These are phyloP conservation scores for Fomitopsis pinicola DNA, from an alignment of 1,284 basidiomycete species.

Conservation along the genomic window DNA sequence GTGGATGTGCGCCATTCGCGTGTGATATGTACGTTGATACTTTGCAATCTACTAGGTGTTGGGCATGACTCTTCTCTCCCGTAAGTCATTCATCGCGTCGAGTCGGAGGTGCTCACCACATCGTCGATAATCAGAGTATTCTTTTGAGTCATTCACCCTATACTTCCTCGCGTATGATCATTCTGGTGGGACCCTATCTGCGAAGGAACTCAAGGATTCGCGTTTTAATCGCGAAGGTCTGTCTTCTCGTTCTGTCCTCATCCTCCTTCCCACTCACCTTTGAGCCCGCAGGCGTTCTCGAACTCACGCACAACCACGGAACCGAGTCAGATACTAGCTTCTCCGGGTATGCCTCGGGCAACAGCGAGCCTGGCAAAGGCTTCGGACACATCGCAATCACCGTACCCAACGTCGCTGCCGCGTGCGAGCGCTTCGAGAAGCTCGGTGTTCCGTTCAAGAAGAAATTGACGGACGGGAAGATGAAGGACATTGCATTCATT, in stretches of 20 bases:
- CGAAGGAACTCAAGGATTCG: slow-evolving; percentile 26
- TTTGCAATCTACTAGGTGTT: slow-evolving; percentile 42
- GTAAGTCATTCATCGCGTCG: slow-evolving; percentile 27
- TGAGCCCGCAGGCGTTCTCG: slow-evolving; percentile 50
- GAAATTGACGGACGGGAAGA: slow-evolving; percentile 79
- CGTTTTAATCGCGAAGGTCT: slow-evolving; percentile 61
- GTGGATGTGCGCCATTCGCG: neutral
- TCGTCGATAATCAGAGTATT: slow-evolving; percentile 33
- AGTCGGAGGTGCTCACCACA: slow-evolving; percentile 1
- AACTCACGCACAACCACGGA: slow-evolving; percentile 86
- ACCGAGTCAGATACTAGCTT: slow-evolving; percentile 77
- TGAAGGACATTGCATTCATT: slow-evolving; percentile 86
- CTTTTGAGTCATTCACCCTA: slow-evolving; percentile 60
- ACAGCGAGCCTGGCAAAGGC: slow-evolving; percentile 70
- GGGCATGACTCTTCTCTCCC: slow-evolving; percentile 80
- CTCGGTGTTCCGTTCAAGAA: slow-evolving; percentile 90
- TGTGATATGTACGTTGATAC: neutral
- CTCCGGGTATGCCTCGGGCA: slow-evolving; percentile 78
- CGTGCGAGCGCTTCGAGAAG: slow-evolving; percentile 80
- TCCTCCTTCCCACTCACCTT: slow-evolving; percentile 26
- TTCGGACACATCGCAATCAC: slow-evolving; percentile 88
- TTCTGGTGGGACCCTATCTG: slow-evolving; percentile 40
- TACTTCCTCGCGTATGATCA: slow-evolving; percentile 80
- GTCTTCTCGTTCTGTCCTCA: slow-evolving; percentile 7
- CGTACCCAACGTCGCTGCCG: slow-evolving; percentile 77